Evolutionary conservation across 768 basidiomycete genomes (phyloP).

Genomic region (Boletus sp.): DNA sequence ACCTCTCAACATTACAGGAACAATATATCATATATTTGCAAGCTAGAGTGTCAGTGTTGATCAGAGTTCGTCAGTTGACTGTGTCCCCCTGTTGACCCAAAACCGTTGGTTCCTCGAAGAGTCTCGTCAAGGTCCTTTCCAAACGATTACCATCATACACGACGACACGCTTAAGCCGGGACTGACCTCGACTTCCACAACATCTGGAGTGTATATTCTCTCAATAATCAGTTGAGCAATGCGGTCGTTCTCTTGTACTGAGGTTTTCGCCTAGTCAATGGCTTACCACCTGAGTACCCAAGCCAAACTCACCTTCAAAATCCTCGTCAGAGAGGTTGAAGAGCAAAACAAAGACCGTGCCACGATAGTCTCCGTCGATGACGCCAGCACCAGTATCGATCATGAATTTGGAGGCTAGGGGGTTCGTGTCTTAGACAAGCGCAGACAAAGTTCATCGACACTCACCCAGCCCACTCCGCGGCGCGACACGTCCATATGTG

Average conservation of each 20-base stretch:
- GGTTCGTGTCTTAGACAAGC: background rate
- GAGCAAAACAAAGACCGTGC: conserved; percentile 83
- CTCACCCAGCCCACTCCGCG: conserved; percentile 91
- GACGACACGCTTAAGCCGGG: background rate
- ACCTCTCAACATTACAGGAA: background rate
- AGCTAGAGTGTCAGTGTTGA: background rate
- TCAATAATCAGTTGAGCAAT: conserved; percentile 95
- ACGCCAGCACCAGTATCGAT: conserved; percentile 98
- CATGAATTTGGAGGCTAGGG: conserved; percentile 89
- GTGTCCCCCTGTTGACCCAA: conserved; percentile 94
- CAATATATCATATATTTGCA: conserved; percentile 4
- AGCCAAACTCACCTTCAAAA: conserved; percentile 61
- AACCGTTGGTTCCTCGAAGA: conserved; percentile 77
- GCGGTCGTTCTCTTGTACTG: conserved; percentile 93
- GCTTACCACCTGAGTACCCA: background rate
- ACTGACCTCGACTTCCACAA: conserved; percentile 77
- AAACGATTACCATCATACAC: conserved; percentile 2
- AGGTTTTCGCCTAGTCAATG: background rate
- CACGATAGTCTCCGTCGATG: conserved; percentile 94
- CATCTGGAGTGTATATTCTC: conserved; percentile 79
- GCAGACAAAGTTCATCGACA: conserved; percentile 1
- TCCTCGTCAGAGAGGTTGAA: conserved; percentile 91
- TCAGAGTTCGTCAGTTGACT: conserved; percentile 35
- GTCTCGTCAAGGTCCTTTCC: conserved; percentile 81
- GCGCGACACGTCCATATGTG: conserved; percentile 95